Base-by-base conservation (phyloP, 352 stramenopile species). In the Phytophthora fragariae region DNA sequence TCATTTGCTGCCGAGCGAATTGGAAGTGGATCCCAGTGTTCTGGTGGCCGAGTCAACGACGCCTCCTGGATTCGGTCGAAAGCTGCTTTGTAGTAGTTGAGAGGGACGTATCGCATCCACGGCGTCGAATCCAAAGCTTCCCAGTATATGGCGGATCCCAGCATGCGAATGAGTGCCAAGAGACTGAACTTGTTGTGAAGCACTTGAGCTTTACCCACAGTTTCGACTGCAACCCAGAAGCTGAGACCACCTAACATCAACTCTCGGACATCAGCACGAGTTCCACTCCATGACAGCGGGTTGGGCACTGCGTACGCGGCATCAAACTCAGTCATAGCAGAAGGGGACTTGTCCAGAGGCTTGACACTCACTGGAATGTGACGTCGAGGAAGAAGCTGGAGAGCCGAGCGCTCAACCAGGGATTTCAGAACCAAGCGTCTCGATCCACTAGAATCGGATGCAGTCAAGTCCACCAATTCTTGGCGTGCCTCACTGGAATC, bases 161-260 rank as follows among this genome's bases (percentile, higher is more conserved):
- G 55, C 55, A 62, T 62, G 55, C 17, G 49, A 0, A 50, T 27
- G 17, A 62, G 10, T 2, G 37, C 33, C 0, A n/a, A 33, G 5
- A 24, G 7, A 3, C 37, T 19, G 10, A 52, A 62, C 0, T 17
- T 8, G n/a, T 27, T 6, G 21, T 62, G 55, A 2, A 53, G 10
- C 8, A 15, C 4, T 8, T 52, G 33, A 2, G 6, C 7, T 12
- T 52, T 37, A 0, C 35, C 7, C 8, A 35, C 55, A 12, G 15
- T 12, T 5, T 47, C 35, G 3, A 62, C 33, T 4, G 55, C 55
- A 62, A 50, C 55, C n/a, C 33, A 50, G 55, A 62, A 62, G n/a
- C 3, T 39, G 2, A 35, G n/a, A 9, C 33, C 55, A 52, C 37
- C 21, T 2, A 62, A 12, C 33, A 62, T 62, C 35, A 62, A 5